phyloP scores from a whole-genome alignment of 202 grass and related monocot species.

The Eragrostis tef region DNA sequence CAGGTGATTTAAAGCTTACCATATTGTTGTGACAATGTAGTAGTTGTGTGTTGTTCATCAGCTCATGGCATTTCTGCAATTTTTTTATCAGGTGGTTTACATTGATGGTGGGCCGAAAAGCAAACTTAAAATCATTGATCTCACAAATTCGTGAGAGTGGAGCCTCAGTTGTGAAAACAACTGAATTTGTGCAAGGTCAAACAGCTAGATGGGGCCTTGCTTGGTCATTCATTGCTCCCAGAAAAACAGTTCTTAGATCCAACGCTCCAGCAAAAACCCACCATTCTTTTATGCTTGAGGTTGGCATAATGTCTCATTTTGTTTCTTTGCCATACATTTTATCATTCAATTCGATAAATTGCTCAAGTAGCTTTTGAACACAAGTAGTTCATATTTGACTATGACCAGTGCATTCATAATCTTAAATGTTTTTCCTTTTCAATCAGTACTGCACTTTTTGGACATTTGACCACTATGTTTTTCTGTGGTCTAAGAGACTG shows the following conservation, averaged over 20 bases:
- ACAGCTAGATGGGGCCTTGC: constrained; percentile 93
- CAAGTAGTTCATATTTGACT: not conserved
- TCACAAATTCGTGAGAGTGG: constrained; percentile 67
- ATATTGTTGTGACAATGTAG: not conserved
- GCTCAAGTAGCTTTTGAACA: not conserved
- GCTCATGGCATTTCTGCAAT: not conserved
- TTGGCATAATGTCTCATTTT: constrained; percentile 40
- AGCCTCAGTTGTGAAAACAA: constrained; percentile 76
- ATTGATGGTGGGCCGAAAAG: constrained; percentile 96
- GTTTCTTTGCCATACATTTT: constrained; percentile 1
- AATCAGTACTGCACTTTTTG: not conserved
- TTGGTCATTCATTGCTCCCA: constrained; percentile 89
- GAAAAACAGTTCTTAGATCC: constrained; percentile 52
- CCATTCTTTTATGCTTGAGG: constrained; percentile 83
- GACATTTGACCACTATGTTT: not conserved
- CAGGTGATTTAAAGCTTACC: constrained; percentile 51
- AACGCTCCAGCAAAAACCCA: constrained; percentile 61
- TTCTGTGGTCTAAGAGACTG: not conserved
- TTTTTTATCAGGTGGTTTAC: constrained; percentile 89
- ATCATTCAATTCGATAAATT: constrained; percentile 15
- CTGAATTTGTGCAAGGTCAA: constrained; percentile 93
- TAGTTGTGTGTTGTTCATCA: constrained; percentile 1
- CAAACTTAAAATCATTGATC: constrained; percentile 73
- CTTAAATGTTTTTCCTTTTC: not conserved
- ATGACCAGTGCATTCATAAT: not conserved